Base-by-base conservation (phyloP, 2,329 filamentous ascomycete species). In the Aspergillus terreus region DNA sequence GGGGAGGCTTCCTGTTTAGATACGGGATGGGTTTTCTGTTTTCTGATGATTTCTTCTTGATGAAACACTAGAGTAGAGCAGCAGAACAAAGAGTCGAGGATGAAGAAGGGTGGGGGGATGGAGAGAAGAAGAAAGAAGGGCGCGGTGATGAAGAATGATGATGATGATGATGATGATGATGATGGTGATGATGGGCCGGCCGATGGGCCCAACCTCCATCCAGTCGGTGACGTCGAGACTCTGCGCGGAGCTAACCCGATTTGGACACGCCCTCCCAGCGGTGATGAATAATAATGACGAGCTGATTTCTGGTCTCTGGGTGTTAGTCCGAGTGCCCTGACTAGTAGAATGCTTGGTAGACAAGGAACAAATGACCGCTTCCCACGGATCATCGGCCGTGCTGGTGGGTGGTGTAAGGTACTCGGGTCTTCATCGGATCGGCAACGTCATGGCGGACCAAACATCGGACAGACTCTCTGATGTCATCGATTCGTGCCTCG, bases 211-310 rank as follows among this genome's bases (percentile, higher is more conserved):
- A 47, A 47, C 45, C 25, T n/a, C 17, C 33, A 11, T 12, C 35
- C 47, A 12, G 35, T 36, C 50, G 52, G 60, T 63, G 60, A 63
- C 60, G 60, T 63, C 59, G 59, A 59, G 55, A 57, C 55, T 55
- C 44, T 17, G 49, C 27, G 46, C 36, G 36, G 43, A 46, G 36
- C 47, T 57, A 50, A 46, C 59, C 60, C 44, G 33, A 59, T 58
- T 49, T 35, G 55, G 58, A 32, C 17, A 45, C 25, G 50, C 42
- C 47, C 47, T 47, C 45, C 40, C 42, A 21, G 38, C 45, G 30
- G 44, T 42, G 42, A 50, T 48, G 40, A 52, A 50, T 47, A 45
- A 47, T 45, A 27, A 54, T 49, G 44, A 57, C 46, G 23, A 50
- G 40, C 47, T 25, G 33, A 36, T 17, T n/a, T 9, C 4, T 27